Conservation (phyloP, 2,329 filamentous ascomycete species). For the Exophiala lecanii-corni region DNA sequence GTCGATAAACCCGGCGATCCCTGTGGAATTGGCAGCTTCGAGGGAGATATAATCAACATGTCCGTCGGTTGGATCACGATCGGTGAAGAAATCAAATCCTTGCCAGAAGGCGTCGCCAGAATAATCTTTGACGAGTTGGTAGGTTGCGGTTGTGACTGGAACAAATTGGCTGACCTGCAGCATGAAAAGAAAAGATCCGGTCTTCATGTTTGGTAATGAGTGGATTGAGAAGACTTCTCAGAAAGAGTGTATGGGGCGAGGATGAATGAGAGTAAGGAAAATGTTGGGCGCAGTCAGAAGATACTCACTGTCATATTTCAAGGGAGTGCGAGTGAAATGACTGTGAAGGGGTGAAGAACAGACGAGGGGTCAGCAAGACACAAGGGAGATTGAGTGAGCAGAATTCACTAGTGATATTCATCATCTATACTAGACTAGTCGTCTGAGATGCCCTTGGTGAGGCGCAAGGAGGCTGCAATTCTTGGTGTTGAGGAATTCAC, state of each 20-base stretch:
- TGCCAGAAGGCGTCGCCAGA: constrained; percentile 46
- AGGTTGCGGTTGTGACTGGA: constrained; percentile 27
- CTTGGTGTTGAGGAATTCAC: neutral
- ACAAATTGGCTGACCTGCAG: constrained; percentile 23
- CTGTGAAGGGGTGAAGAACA: too few species aligned
- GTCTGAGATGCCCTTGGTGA: too few species aligned
- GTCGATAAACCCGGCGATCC: constrained; percentile 31
- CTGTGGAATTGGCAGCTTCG: constrained; percentile 33
- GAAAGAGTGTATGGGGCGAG: too few species aligned
- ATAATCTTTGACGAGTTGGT: constrained; percentile 40
- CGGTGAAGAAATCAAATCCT: constrained; percentile 47
- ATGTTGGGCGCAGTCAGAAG: too few species aligned
- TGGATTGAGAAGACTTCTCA: neutral
- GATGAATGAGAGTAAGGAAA: too few species aligned
- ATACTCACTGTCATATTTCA: too few species aligned
- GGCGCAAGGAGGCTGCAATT: neutral
- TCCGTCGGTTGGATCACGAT: constrained; percentile 46
- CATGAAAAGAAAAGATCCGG: constrained; percentile 11
- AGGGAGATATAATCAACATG: constrained; percentile 48
- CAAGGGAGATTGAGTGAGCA: too few species aligned
- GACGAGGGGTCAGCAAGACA: too few species aligned
- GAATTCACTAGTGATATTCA: too few species aligned
- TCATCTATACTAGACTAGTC: too few species aligned
- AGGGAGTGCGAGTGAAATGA: too few species aligned
- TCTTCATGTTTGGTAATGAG: constrained; percentile 2